Percentiles rank a stretch among this genome's conserved stretches.
Conservation (phyloP, 768 basidiomycete species). For the Agaricus blazei region DNA sequence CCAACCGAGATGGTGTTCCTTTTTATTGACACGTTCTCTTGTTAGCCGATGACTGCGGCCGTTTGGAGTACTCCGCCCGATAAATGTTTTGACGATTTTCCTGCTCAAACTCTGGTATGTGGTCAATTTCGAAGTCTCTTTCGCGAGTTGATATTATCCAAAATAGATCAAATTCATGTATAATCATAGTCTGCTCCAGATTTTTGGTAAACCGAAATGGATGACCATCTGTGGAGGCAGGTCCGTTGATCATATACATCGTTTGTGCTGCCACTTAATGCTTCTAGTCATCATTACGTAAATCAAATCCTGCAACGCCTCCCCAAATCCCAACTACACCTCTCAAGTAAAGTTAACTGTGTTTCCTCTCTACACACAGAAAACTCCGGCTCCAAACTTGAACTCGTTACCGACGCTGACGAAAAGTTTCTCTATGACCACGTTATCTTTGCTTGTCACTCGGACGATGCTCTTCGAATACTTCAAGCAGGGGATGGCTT, state of each 20-base stretch:
- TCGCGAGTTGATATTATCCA: neutral
- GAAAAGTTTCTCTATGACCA: conserved; percentile 51
- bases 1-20: neutral
- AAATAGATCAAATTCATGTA: conserved; percentile 63
- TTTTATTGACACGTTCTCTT: conserved; percentile 1
- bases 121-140: neutral
- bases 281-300: conserved; percentile 57
- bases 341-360: conserved; percentile 50
- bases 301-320: conserved; percentile 53
- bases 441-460: conserved; percentile 72
- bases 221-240: conserved; percentile 70
- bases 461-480: conserved; percentile 54
- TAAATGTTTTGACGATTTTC: conserved; percentile 65
- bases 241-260: conserved; percentile 26
- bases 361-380: conserved; percentile 27
- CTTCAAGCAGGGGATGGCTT: conserved; percentile 44
- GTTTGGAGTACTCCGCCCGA: conserved; percentile 79
- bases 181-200: conserved; percentile 71
- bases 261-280: neutral
- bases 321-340: conserved; percentile 47
- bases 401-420: conserved; percentile 44
- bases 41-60: conserved; percentile 73
- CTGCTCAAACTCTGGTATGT: conserved; percentile 56
- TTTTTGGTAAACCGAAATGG: conserved; percentile 68
- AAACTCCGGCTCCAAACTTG: conserved; percentile 23